A percentile compares a stretch with the other conserved stretches of the same genome.
phyloP scores from a whole-genome alignment of 768 basidiomycete genomes.

The Gyrodon lividus region DNA sequence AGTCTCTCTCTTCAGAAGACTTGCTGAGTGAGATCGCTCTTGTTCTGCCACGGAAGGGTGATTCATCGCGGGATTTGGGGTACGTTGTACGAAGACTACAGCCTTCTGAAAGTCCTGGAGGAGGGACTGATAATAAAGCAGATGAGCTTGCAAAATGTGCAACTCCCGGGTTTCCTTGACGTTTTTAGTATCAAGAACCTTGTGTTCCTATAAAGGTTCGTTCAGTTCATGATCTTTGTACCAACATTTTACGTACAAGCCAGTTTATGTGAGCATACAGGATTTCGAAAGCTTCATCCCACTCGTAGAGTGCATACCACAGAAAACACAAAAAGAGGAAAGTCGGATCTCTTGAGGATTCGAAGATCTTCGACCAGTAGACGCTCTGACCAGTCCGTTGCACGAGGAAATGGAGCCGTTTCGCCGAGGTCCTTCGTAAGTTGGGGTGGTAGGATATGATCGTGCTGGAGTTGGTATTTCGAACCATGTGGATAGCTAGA shows the following conservation, averaged over 20 bases:
- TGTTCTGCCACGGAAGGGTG: conserved; percentile 13
- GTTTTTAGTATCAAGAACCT: conserved; percentile 40
- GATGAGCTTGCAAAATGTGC: conserved; percentile 55
- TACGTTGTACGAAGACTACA: conserved; percentile 47
- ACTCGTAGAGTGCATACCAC: conserved; percentile 62
- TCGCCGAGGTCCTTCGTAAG: conserved; percentile 19
- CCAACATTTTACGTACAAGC: conserved; percentile 37
- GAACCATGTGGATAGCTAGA: conserved; percentile 53
- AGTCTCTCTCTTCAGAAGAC: conserved; percentile 47
- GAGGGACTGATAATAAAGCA: conserved; percentile 54
- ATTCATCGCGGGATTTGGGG: conserved; percentile 49
- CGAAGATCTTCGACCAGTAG: conserved; percentile 32
- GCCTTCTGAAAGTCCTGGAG: conserved; percentile 54
- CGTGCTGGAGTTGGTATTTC: conserved; percentile 19
- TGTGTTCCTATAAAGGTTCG: conserved; percentile 39
- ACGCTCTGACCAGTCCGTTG: conserved; percentile 32
- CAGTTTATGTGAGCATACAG: conserved; percentile 50
- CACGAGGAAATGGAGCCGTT: conserved; percentile 28
- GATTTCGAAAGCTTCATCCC: conserved; percentile 58
- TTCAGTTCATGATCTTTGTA: neutral
- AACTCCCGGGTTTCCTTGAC: conserved; percentile 50
- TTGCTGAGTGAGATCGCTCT: conserved; percentile 22
- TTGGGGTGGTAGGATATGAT: conserved; percentile 33
- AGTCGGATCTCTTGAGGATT: conserved; percentile 44
- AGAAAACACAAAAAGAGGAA: conserved; percentile 52